Evolutionary conservation across 306 rosid genomes (phyloP).

Genomic region (Vigna mungo): DNA sequence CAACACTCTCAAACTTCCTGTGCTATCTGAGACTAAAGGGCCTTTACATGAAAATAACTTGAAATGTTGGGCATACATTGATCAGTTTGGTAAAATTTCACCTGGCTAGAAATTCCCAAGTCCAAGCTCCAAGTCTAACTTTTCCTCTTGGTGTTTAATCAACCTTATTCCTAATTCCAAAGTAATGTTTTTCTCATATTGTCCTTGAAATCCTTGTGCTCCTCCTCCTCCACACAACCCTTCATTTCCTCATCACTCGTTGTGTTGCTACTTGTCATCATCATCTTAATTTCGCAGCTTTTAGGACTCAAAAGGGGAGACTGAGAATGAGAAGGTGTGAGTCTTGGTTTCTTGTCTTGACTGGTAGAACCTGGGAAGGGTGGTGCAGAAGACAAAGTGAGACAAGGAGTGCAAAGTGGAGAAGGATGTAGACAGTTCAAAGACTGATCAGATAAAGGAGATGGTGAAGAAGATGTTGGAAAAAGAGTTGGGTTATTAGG

Average conservation of each 20-base stretch:
- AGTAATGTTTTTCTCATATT: constrained; percentile 45
- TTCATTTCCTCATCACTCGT: constrained; percentile 40
- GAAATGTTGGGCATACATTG: neutral
- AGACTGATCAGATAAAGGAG: constrained; percentile 42
- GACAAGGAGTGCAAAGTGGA: constrained; percentile 43
- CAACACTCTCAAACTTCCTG: no score
- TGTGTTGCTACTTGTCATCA: constrained; percentile 1
- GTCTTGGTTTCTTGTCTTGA: constrained; percentile 52
- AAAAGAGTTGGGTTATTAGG: constrained; percentile 50
- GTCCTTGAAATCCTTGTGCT: constrained; percentile 49
- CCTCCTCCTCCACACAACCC: constrained; percentile 40
- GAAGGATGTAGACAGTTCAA: constrained; percentile 40
- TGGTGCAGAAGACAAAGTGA: constrained; percentile 49
- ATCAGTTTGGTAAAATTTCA: constrained; percentile 35
- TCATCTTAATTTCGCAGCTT: constrained; percentile 31
- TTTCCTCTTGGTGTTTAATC: constrained; percentile 58
- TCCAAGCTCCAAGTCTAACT: constrained; percentile 89
- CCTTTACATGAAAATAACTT: neutral
- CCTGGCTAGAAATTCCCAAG: constrained; percentile 54
- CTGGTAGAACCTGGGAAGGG: constrained; percentile 45
- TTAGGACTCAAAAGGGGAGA: constrained; percentile 49
- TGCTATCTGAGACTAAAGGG: no score
- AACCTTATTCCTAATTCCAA: constrained; percentile 69
- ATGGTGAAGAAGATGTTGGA: constrained; percentile 35
- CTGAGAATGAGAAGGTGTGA: constrained; percentile 38